Conservation (phyloP, 2,329 filamentous ascomycete species). For the Neurospora sp. region DNA sequence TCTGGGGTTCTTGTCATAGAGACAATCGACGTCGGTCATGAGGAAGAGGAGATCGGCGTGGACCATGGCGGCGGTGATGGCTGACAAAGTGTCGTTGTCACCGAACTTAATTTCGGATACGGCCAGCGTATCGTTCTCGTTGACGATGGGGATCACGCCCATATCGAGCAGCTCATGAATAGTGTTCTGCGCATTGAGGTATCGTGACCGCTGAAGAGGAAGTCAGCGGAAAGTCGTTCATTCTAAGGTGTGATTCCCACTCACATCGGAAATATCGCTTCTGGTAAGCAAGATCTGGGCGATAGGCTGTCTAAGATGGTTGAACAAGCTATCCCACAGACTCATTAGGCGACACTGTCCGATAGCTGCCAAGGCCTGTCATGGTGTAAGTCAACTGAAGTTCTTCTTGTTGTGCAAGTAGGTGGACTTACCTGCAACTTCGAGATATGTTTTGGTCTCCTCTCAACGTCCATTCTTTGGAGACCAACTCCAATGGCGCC, state of each 20-base stretch:
- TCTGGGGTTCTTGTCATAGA: slow-evolving; percentile 93
- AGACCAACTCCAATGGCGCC: slow-evolving; percentile 93
- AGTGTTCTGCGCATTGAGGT: slow-evolving; percentile 93
- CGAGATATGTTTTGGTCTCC: slow-evolving; percentile 81
- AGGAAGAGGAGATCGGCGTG: slow-evolving; percentile 94
- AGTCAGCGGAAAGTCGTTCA: neutral
- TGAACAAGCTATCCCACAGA: slow-evolving; percentile 90
- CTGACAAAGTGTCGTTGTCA: slow-evolving; percentile 94
- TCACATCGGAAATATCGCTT: slow-evolving; percentile 90
- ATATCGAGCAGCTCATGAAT: slow-evolving; percentile 83
- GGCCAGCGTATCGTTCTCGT: slow-evolving; percentile 94
- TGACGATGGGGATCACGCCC: slow-evolving; percentile 96
- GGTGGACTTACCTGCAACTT: slow-evolving; percentile 58
- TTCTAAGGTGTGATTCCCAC: slow-evolving; percentile 17
- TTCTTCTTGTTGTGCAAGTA: neutral
- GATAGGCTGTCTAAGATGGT: slow-evolving; percentile 78
- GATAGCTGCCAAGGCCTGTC: slow-evolving; percentile 78
- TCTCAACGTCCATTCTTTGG: slow-evolving; percentile 78
- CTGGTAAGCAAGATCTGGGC: slow-evolving; percentile 90
- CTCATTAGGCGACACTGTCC: slow-evolving; percentile 93
- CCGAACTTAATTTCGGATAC: slow-evolving; percentile 99
- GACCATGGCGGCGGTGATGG: slow-evolving; percentile 94
- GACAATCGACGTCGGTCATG: slow-evolving; percentile 97
- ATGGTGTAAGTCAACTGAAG: slow-evolving; percentile 1
- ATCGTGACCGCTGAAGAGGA: slow-evolving; percentile 63